Conservation (phyloP, 2,329 filamentous ascomycete species). For the Scedosporium aurantiacum region DNA sequence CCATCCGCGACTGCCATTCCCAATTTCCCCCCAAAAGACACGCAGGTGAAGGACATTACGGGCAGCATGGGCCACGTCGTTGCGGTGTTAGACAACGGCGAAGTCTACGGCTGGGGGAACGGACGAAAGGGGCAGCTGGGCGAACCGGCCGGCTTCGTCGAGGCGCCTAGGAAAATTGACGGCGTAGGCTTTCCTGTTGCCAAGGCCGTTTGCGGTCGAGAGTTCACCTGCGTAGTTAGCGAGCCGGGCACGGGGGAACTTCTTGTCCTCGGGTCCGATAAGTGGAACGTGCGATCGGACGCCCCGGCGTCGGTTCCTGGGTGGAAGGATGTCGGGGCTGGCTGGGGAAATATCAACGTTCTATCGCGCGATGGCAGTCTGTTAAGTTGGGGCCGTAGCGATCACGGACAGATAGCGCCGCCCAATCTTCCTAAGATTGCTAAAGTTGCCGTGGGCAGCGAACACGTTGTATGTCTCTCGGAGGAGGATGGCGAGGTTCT, state of each 20-base stretch:
- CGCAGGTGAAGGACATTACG: constrained; percentile 51
- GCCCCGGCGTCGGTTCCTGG: constrained; percentile 40
- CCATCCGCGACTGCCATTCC: constrained; percentile 37
- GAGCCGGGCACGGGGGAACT: constrained; percentile 45
- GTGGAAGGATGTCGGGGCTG: constrained; percentile 62
- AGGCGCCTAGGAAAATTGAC: constrained; percentile 50
- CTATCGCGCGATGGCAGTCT: constrained; percentile 50
- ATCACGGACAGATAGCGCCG: constrained; percentile 72
- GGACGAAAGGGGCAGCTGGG: constrained; percentile 80
- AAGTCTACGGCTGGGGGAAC: constrained; percentile 81
- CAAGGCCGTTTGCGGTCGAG: constrained; percentile 66
- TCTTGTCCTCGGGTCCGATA: constrained; percentile 61
- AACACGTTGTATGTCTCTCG: constrained; percentile 71
- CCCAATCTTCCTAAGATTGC: constrained; percentile 44
- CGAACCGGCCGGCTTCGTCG: constrained; percentile 37
- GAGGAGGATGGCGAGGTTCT: constrained; percentile 50
- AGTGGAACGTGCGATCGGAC: constrained; percentile 52
- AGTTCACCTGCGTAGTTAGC: constrained; percentile 69
- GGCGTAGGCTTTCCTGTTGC: constrained; percentile 49
- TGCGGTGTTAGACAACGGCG: constrained; percentile 60
- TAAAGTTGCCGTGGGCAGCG: constrained; percentile 72
- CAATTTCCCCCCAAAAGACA: constrained; percentile 51
- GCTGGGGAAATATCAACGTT: constrained; percentile 75
- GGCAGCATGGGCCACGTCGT: constrained; percentile 72
- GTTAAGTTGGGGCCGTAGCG: constrained; percentile 69